These are phyloP conservation scores for Lumnitzera racemosa DNA, from an alignment of 345 rosid species.

Conservation along the genomic window DNA sequence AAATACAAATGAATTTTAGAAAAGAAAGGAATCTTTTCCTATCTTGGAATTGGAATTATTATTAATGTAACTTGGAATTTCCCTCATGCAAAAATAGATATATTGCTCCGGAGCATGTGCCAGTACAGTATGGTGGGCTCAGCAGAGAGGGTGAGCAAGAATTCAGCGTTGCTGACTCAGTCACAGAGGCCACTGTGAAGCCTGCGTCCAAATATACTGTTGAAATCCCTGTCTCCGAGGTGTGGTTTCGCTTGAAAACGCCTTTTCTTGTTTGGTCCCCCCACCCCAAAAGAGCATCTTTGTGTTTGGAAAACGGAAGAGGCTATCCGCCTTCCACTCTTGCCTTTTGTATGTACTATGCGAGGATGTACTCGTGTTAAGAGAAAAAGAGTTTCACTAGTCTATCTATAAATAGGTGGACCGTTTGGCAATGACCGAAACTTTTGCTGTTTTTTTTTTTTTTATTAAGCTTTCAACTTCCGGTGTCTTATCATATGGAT, in stretches of 20 bases:
- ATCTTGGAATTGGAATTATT: no score
- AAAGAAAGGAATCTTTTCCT: no score
- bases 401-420: no score
- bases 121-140: constrained; percentile 58
- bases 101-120: constrained; percentile 59
- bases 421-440: no score
- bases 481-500: background rate
- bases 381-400: no score
- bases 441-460: background rate
- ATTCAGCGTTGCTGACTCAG: constrained; percentile 40
- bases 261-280: background rate
- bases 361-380: no score
- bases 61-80: background rate
- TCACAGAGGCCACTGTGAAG: constrained; percentile 48
- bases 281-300: background rate
- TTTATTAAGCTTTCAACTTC: background rate
- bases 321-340: no score
- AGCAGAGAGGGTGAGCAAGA: constrained; percentile 52
- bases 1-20: background rate
- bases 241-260: constrained; percentile 2
- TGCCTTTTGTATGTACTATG: no score
- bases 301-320: background rate
- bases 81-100: constrained; percentile 26
- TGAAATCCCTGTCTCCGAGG: constrained; percentile 69
- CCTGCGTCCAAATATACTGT: constrained; percentile 56